Evolutionary conservation across 306 rosid species (phyloP).

Genomic region (apple (Malus domestica)): DNA sequence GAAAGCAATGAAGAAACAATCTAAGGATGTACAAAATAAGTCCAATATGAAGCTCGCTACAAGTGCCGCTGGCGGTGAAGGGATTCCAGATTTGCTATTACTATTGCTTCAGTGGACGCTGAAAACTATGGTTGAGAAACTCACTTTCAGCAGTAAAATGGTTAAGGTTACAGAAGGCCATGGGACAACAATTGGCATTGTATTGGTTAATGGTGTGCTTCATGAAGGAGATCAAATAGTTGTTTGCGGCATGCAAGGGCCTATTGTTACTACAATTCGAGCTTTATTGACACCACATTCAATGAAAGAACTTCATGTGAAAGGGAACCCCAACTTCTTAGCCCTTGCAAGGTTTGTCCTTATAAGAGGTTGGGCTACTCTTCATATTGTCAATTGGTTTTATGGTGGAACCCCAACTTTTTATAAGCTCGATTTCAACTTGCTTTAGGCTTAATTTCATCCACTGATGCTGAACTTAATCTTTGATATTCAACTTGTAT

Average conservation of each 20-base stretch:
- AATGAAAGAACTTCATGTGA: conserved; percentile 93
- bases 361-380: too few species aligned
- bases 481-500: too few species aligned
- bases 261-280: conserved; percentile 81
- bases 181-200: too few species aligned
- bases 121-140: conserved; percentile 84
- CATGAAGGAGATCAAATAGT: too few species aligned
- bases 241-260: conserved; percentile 34
- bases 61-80: conserved; percentile 94
- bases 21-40: conserved; percentile 79
- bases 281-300: conserved; percentile 95
- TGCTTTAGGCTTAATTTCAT: too few species aligned
- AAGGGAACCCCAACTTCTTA: conserved; percentile 24
- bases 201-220: too few species aligned
- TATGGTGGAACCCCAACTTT: too few species aligned
- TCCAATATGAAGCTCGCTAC: conserved; percentile 77
- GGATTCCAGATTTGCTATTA: conserved; percentile 77
- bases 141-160: conserved; percentile 74
- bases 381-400: too few species aligned
- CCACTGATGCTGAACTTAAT: too few species aligned
- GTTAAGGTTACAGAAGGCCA: too few species aligned
- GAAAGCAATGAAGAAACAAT: conserved; percentile 72
- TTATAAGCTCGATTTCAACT: too few species aligned
- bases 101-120: conserved; percentile 83
- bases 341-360: too few species aligned